Base-by-base conservation (phyloP, 2,329 filamentous ascomycete species). In the Spiromastix sp. region DNA sequence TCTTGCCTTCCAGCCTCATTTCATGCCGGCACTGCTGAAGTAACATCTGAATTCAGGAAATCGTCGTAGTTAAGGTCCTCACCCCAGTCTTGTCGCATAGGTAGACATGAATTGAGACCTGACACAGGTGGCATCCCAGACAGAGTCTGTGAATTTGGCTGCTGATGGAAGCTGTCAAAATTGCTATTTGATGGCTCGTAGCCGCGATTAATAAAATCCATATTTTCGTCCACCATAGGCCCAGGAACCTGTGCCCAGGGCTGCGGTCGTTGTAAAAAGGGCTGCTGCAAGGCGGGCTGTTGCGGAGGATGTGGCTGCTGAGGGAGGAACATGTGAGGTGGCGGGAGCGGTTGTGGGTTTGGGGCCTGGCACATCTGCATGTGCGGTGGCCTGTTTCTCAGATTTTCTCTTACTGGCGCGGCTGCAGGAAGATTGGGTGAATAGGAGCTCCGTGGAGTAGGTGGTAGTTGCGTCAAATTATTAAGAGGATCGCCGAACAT, bases 381-480 rank as follows among this genome's bases (percentile, higher is more conserved):
- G n/a, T 24, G 21, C n/a, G 21, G 21, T n/a, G 21, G 21, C 21
- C 7, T 7, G 7, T n/a, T 24, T 24, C 21, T 24, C 7, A n/a
- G 21, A 24, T n/a, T n/a, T n/a, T n/a, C n/a, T n/a, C n/a, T n/a
- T n/a, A n/a, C n/a, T n/a, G n/a, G n/a, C n/a, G n/a, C n/a, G n/a
- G n/a, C n/a, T n/a, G n/a, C n/a, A n/a, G n/a, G n/a, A n/a, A n/a
- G n/a, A n/a, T n/a, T n/a, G n/a, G n/a, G n/a, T n/a, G n/a, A n/a
- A n/a, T n/a, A n/a, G n/a, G n/a, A 24, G 30, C 6, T 36, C 2
- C 35, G 20, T 13, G 42, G 30, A 20, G 42, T 35, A 9, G 37
- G 32, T 13, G 37, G 36, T 19, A 48, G 5, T 28, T 13, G 31
- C n/a, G 46, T 43, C 34, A 53, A 55, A 16, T 50, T 42, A n/a